phyloP scores from a whole-genome alignment of 805 yeast genomes.

The Metschnikowia sp. region DNA sequence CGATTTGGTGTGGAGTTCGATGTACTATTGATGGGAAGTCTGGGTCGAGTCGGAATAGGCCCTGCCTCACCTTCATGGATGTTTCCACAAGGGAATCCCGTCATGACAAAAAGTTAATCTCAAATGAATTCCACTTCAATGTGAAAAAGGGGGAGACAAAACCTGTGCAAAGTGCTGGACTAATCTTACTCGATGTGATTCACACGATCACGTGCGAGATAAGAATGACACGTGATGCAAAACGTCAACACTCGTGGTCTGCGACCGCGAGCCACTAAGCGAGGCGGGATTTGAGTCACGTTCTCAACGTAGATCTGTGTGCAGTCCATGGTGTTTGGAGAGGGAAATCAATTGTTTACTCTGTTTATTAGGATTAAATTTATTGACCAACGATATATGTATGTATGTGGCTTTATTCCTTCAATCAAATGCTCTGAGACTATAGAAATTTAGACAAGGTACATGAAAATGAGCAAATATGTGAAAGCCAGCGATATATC shows the following conservation, averaged over 20 bases:
- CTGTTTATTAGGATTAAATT: no score
- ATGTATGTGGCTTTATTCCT: no score
- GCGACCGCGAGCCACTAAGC: neutral
- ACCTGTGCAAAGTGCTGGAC: neutral
- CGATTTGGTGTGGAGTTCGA: slow-evolving; percentile 15
- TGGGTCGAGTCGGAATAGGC: slow-evolving; percentile 24
- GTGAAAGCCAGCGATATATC: no score
- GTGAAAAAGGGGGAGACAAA: neutral
- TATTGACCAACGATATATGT: no score
- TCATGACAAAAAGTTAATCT: slow-evolving; percentile 1
- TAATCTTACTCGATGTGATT: neutral
- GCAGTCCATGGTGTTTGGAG: no score
- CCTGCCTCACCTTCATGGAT: slow-evolving; percentile 37
- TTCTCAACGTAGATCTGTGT: no score
- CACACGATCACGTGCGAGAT: neutral
- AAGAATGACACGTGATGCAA: neutral
- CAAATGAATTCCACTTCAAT: neutral
- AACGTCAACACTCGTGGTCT: neutral
- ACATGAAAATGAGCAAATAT: no score
- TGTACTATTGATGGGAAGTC: slow-evolving; percentile 27
- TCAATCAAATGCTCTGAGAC: no score
- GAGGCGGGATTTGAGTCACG: neutral
- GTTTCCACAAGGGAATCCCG: slow-evolving; percentile 16
- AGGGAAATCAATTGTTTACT: no score
- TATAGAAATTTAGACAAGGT: no score